Base-by-base conservation (phyloP, 768 basidiomycete species). In the Melanogaster broomeanus region DNA sequence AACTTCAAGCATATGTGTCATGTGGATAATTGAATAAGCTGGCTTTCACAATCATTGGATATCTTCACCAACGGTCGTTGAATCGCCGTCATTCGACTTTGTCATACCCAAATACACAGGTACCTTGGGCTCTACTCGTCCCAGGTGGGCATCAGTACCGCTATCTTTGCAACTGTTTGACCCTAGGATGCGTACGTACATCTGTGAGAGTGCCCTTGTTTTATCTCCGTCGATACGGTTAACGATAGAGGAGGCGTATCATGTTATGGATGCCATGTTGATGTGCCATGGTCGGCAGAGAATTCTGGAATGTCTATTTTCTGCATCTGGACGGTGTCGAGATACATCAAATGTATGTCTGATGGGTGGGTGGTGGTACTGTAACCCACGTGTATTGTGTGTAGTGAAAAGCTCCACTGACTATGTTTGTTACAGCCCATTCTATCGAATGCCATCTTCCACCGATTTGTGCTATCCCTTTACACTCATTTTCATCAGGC, bases 381-480 rank as follows among this genome's bases (percentile, higher is more conserved):
- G 39, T 45, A 41, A 42, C 38, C 47, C 63, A 65, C 62, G 64
- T 67, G 64, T 55, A 63, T 63, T 48, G 58, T 48, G 47, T 6
- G 42, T 33, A 43, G 39, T 34, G 37, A 34, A 49, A 49, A 51
- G 52, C 25, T 42, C 42, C 49, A 45, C 51, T 37, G 18, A 45
- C 49, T 39, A 51, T 37, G 44, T 43, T 31, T 39, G 44, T 42
- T 25, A 49, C 52, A 55, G 47, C 40, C 31, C 43, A 2, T 28
- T 49, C 38, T 40, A 47, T 57, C 46, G 15, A 48, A 51, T 5
- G 16, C 16, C 15, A 27, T 24, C 3, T 16, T 42, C 24, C 16
- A 21, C 27, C 6, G 27, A 25, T 28, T n/a, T 27, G 48, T 35
- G 53, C 27, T 27, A 55, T 55, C 51, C 55, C 58, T 55, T 52